A percentile compares a stretch with the other conserved stretches of the same genome.
Conservation (phyloP, 176 grass and related monocot genomes). For the Oryza glumipatula region DNA sequence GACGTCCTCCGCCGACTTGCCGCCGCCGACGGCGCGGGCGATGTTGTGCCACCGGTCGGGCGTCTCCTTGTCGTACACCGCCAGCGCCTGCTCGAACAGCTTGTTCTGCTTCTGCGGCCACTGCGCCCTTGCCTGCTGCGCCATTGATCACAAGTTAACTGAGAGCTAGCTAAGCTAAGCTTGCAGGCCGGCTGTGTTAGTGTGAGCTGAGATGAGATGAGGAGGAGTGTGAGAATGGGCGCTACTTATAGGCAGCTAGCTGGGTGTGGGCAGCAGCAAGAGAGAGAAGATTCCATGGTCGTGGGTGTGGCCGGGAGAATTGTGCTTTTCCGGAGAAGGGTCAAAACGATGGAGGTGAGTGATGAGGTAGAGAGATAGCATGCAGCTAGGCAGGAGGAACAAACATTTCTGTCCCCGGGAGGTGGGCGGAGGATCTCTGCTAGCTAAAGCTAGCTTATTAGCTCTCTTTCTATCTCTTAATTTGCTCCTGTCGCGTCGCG, state of each 20-base stretch:
- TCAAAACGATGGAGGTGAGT: neutral
- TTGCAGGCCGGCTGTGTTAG: neutral
- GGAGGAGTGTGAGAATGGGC: neutral
- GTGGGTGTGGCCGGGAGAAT: no score
- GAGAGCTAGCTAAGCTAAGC: neutral
- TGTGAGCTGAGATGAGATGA: constrained; percentile 10
- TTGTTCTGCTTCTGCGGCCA: constrained; percentile 80
- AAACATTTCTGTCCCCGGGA: constrained; percentile 49
- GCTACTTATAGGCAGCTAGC: constrained; percentile 43
- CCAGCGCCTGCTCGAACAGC: constrained; percentile 81
- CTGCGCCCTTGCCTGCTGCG: constrained; percentile 40
- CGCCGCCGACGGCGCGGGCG: constrained; percentile 67
- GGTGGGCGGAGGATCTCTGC: constrained; percentile 39
- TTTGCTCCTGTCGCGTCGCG: constrained; percentile 30
- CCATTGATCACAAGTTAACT: constrained; percentile 7
- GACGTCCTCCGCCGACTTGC: constrained; percentile 71
- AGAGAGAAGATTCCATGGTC: neutral
- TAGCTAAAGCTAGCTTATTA: no score
- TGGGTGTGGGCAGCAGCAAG: neutral
- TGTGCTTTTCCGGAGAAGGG: neutral
- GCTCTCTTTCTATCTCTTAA: constrained; percentile 50
- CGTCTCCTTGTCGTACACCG: constrained; percentile 66
- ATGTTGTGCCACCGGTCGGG: constrained; percentile 81
- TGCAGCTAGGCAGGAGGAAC: constrained; percentile 20
- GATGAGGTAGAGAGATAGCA: neutral